Evolutionary conservation across 1,139 yeast genomes (phyloP), one percentile per base, ranked within the genome.

Genomic region (Geotrichum restrictum): DNA sequence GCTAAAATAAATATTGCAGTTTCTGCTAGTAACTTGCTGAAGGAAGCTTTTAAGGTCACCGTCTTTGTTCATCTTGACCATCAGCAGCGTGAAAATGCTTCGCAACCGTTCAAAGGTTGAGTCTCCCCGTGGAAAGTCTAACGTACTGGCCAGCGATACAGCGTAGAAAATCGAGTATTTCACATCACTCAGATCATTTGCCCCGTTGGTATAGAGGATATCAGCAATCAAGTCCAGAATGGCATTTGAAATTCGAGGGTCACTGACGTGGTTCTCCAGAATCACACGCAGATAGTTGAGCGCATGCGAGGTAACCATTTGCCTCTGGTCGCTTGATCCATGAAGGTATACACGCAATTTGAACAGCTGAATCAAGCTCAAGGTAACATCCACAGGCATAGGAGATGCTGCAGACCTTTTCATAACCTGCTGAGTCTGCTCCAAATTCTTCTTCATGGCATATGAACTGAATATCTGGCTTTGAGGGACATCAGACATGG

Each of bases 351-450:
- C 29, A 18, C 51, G 45, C n/a, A 51, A 42, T 32, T 51, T 51
- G 48, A 51, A 46, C 2, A 51, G 16, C 10, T 41, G 47, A 14
- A 51, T 29, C 16, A 50, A 33, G 22, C 22, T 18, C 45, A 51
- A 19, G 2, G 51, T 42, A n/a, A 39, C 37, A 18, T 45, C 50
- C 11, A 4, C n/a, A 5, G 37, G 18, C 19, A 11, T 14, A 8
- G 32, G 18, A 11, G 19, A 10, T 10, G 32, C 14, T 19, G 14
- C 44, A 11, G 16, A 3, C 8, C 18, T 19, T 29, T 8, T 24
- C n/a, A 40, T 13, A 13, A 40, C 32, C 3, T 40, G 29, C 16
- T 42, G 19, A 7, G 31, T 16, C n/a, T 29, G 18, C 14, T 42
- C 22, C 19, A 42, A 37, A 18, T 19, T 10, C 21, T 42, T 31